Evolutionary conservation across 2,329 filamentous ascomycete genomes (phyloP).

Genomic region (Pseudonectria foliicola): DNA sequence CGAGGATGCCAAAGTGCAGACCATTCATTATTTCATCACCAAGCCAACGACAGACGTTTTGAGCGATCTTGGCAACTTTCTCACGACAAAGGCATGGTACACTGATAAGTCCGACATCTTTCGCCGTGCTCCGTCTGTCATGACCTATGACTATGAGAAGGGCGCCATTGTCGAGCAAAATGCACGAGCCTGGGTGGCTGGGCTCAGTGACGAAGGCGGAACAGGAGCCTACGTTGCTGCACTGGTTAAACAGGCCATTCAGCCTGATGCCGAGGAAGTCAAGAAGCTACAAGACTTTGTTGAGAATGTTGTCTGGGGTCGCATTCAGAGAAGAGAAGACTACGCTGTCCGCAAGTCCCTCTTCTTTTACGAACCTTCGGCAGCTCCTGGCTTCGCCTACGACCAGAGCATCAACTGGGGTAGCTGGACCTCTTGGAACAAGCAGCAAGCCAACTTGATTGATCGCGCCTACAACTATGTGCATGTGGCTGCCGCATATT

Average conservation of each 20-base stretch:
- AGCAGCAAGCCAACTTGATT: slow-evolving; percentile 34
- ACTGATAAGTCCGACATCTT: slow-evolving; percentile 46
- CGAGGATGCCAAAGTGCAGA: slow-evolving; percentile 39
- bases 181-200: slow-evolving; percentile 49
- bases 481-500: slow-evolving; percentile 49
- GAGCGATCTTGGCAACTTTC: slow-evolving; percentile 42
- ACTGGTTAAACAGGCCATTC: slow-evolving; percentile 45
- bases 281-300: slow-evolving; percentile 47
- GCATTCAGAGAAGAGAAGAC: slow-evolving; percentile 36
- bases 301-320: slow-evolving; percentile 41
- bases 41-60: slow-evolving; percentile 38
- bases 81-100: slow-evolving; percentile 48
- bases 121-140: slow-evolving; percentile 44
- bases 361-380: slow-evolving; percentile 48
- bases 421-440: slow-evolving; percentile 46
- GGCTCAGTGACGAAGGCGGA: slow-evolving; percentile 53
- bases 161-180: slow-evolving; percentile 37
- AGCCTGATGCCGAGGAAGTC: slow-evolving; percentile 42
- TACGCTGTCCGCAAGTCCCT: slow-evolving; percentile 47
- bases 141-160: slow-evolving; percentile 48
- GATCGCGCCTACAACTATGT: slow-evolving; percentile 54
- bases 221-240: slow-evolving; percentile 49
- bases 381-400: slow-evolving; percentile 38
- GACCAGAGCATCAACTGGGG: slow-evolving; percentile 37
- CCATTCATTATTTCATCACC: slow-evolving; percentile 50